Conservation (phyloP, 768 basidiomycete species). For the Rhodotorula diobovata region DNA sequence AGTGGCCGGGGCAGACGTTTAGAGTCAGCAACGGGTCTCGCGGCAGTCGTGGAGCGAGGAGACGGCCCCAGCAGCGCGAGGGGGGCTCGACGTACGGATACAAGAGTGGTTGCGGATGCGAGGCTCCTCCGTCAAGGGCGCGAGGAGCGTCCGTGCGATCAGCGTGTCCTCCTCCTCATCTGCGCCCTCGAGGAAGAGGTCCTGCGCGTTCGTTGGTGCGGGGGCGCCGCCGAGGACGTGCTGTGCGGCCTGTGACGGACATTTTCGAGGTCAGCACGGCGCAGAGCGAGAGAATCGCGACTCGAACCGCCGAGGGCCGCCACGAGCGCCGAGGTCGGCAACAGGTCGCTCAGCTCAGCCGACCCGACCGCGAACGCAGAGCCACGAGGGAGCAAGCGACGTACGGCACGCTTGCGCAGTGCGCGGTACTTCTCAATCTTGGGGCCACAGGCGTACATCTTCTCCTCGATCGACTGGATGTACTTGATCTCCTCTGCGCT, state of each 20-base stretch:
- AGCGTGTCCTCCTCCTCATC: slow-evolving; percentile 39
- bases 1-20: not conserved
- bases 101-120: slow-evolving; percentile 46
- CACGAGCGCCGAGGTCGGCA: no score
- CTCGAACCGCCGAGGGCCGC: no score
- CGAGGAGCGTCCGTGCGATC: slow-evolving; percentile 37
- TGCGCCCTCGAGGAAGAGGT: slow-evolving; percentile 43
- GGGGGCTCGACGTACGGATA: slow-evolving; percentile 22
- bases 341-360: not conserved
- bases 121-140: slow-evolving; percentile 31
- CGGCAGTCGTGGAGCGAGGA: no score
- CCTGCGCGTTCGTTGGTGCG: slow-evolving; percentile 34
- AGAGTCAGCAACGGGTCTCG: not conserved
- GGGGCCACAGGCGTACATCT: slow-evolving; percentile 45
- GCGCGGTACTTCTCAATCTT: slow-evolving; percentile 39
- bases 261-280: no score
- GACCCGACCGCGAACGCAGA: no score
- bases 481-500: slow-evolving; percentile 40
- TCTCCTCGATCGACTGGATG: slow-evolving; percentile 38
- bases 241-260: slow-evolving; percentile 21
- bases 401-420: slow-evolving; percentile 34
- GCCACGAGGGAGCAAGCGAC: not conserved
- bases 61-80: not conserved
- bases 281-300: not conserved
- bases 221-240: slow-evolving; percentile 26